Percentiles rank a stretch among this genome's conserved stretches.
Conservation (phyloP, 2,329 filamentous ascomycete species). For the Fusarium marasasianum region DNA sequence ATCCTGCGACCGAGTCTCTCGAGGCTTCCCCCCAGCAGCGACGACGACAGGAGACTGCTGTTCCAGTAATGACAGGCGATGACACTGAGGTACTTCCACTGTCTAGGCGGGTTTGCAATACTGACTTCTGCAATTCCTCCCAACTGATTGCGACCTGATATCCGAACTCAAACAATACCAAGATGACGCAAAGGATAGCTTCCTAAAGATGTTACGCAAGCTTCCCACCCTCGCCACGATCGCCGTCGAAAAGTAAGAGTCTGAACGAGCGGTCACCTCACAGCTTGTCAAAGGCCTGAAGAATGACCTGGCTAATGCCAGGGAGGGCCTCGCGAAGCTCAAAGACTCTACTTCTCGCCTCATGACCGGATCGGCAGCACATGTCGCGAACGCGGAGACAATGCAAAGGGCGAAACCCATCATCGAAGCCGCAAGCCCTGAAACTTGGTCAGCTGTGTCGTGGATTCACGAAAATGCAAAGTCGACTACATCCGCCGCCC, state of each 20-base stretch:
- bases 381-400: background rate
- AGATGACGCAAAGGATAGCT: background rate
- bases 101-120: rapidly evolving
- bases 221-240: background rate
- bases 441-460: background rate
- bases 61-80: background rate
- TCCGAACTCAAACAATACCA: background rate
- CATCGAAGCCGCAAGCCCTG: background rate
- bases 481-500: background rate
- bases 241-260: background rate
- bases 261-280: background rate
- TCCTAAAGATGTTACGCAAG: background rate
- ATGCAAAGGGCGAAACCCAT: background rate
- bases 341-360: background rate
- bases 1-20: background rate
- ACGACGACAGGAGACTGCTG: background rate
- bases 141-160: background rate
- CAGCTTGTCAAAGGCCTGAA: background rate
- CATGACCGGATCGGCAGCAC: background rate
- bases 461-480: background rate
- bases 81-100: too few relatives aligned
- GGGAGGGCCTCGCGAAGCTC: background rate
- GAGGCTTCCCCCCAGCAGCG: background rate
- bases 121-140: background rate
- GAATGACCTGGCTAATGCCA: background rate